Conservation (phyloP, 2,329 filamentous ascomycete species). For the Zymoseptoria pseudotritici region DNA sequence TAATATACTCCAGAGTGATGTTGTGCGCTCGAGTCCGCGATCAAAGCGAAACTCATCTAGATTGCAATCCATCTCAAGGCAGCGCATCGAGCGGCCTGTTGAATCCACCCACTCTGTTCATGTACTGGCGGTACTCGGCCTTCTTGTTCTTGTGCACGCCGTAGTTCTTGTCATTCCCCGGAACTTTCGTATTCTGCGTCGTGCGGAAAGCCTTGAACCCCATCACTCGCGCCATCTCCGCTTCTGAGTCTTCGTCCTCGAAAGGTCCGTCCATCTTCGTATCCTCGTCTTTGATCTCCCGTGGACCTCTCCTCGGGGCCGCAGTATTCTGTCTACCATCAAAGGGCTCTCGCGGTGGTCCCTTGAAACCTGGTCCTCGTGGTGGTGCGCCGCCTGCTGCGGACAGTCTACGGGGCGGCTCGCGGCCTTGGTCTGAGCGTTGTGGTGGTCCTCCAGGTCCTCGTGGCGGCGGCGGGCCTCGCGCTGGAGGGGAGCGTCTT, state of each 20-base stretch:
- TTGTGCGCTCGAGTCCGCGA: neutral
- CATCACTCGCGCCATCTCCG: slow-evolving; percentile 76
- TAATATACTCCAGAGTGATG: neutral
- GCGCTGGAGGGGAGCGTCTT: slow-evolving; percentile 22
- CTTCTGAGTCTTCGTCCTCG: slow-evolving; percentile 53
- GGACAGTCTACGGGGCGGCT: slow-evolving; percentile 11
- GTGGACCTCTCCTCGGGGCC: neutral
- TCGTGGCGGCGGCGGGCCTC: slow-evolving; percentile 9
- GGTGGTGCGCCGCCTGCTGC: slow-evolving; percentile 5
- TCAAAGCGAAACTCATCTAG: neutral
- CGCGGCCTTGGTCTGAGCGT: slow-evolving; percentile 16
- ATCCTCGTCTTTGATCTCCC: slow-evolving; percentile 10
- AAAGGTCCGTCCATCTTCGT: slow-evolving; percentile 17
- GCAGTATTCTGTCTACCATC: slow-evolving; percentile 3
- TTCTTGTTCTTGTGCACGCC: slow-evolving; percentile 87
- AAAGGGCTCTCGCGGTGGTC: slow-evolving; percentile 3
- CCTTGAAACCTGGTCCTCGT: slow-evolving; percentile 8
- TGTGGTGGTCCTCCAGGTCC: slow-evolving; percentile 10
- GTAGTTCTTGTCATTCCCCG: slow-evolving; percentile 72
- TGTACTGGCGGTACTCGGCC: slow-evolving; percentile 93
- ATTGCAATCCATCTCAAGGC: neutral
- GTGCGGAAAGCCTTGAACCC: slow-evolving; percentile 79
- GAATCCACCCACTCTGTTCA: slow-evolving; percentile 78
- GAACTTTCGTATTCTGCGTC: slow-evolving; percentile 83
- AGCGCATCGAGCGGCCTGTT: slow-evolving; percentile 52